phyloP scores from a whole-genome alignment of 257 asterid genomes.

The Ajuga chamaepitys region DNA sequence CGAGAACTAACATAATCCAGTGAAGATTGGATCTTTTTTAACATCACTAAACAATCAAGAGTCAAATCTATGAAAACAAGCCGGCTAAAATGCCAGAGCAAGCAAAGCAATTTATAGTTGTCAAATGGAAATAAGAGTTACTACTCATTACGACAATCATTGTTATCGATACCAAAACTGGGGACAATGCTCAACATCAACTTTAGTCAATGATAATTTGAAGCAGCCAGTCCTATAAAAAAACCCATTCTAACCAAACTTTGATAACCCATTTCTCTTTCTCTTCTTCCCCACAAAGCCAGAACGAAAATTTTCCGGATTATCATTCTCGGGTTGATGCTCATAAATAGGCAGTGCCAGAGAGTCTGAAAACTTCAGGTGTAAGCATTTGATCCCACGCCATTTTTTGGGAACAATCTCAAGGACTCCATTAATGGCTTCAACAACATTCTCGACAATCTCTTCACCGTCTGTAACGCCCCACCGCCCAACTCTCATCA shows the following conservation, averaged over 20 bases:
- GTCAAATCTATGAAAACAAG: not conserved
- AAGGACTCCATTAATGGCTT: constrained; percentile 42
- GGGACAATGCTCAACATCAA: no score
- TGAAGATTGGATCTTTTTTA: not conserved
- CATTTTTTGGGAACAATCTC: constrained; percentile 57
- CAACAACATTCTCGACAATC: constrained; percentile 60
- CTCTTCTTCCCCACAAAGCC: constrained; percentile 21
- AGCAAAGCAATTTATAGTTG: not conserved
- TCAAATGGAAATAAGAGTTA: not conserved
- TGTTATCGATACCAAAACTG: no score
- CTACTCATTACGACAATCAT: no score
- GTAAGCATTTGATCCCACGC: constrained; percentile 63
- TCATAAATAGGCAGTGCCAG: constrained; percentile 71
- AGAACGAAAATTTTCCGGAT: not conserved
- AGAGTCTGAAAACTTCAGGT: constrained; percentile 72
- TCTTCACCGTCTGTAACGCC: constrained; percentile 32
- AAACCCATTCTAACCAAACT: no score
- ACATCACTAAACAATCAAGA: not conserved
- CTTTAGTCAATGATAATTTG: no score
- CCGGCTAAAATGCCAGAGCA: not conserved
- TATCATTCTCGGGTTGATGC: not conserved
- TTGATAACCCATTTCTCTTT: constrained; percentile 3
- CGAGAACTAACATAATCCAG: no score
- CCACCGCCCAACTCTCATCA: constrained; percentile 54
- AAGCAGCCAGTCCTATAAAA: no score